Evolutionary conservation across 2,329 filamentous ascomycete genomes (phyloP).

Genomic region (Sordariomycetes sp.): DNA sequence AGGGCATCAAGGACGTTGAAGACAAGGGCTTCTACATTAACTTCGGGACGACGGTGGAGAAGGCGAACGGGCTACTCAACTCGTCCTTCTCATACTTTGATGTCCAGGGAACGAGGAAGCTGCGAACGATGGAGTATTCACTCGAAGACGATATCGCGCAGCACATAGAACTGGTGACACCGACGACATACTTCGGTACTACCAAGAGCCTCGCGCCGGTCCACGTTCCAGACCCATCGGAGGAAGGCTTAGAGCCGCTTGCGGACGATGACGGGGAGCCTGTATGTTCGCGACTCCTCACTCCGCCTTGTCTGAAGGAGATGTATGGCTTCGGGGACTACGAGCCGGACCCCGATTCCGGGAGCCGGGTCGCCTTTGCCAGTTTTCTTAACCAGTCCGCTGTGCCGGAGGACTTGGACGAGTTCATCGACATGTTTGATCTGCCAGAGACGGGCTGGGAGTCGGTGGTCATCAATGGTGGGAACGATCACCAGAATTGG

Average conservation of each 20-base stretch:
- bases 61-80: slow-evolving; percentile 25
- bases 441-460: slow-evolving; percentile 33
- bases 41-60: slow-evolving; percentile 22
- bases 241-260: not conserved
- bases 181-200: slow-evolving; percentile 33
- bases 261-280: slow-evolving; percentile 8
- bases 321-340: slow-evolving; percentile 38
- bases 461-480: slow-evolving; percentile 26
- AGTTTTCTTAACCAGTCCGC: slow-evolving; percentile 41
- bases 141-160: slow-evolving; percentile 20
- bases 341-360: slow-evolving; percentile 27
- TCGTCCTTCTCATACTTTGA: slow-evolving; percentile 31
- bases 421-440: slow-evolving; percentile 21
- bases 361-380: slow-evolving; percentile 37
- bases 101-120: slow-evolving; percentile 22
- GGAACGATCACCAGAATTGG: slow-evolving; percentile 24
- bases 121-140: slow-evolving; percentile 16
- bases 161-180: slow-evolving; percentile 32
- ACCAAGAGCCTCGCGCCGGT: slow-evolving; percentile 7
- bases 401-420: slow-evolving; percentile 30
- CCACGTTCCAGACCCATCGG: not conserved
- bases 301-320: slow-evolving; percentile 34
- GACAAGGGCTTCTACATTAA: slow-evolving; percentile 15
- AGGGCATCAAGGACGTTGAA: slow-evolving; percentile 6
- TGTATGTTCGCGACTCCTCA: slow-evolving; percentile 22